Evolutionary conservation across 2,329 filamentous ascomycete genomes (phyloP).

Genomic region (Leptographium lundbergii): DNA sequence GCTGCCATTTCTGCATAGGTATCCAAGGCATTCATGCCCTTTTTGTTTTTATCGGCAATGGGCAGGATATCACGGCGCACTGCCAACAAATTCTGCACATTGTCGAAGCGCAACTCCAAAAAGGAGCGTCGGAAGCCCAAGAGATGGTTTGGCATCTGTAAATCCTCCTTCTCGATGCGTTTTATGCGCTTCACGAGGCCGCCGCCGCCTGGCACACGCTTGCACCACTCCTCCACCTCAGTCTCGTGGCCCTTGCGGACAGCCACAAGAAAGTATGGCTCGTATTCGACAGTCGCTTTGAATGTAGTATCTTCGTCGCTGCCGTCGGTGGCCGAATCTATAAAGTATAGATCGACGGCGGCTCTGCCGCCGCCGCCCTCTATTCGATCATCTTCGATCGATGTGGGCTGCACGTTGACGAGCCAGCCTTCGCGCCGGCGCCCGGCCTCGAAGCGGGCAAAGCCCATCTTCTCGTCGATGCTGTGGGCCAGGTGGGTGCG

Average conservation of each 20-base stretch:
- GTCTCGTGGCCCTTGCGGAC: constrained; percentile 77
- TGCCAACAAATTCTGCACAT: constrained; percentile 75
- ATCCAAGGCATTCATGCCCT: constrained; percentile 93
- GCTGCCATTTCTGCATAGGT: constrained; percentile 92
- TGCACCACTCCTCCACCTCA: constrained; percentile 92
- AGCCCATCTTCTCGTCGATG: constrained; percentile 94
- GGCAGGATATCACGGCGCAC: constrained; percentile 76
- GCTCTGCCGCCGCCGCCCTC: constrained; percentile 78
- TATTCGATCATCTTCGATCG: constrained; percentile 71
- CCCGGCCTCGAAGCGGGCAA: constrained; percentile 80
- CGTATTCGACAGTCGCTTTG: constrained; percentile 92
- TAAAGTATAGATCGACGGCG: constrained; percentile 93
- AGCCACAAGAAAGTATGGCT: constrained; percentile 90
- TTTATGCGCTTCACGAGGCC: constrained; percentile 70
- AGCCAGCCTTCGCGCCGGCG: constrained; percentile 78
- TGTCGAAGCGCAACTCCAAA: constrained; percentile 73
- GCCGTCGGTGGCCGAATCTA: constrained; percentile 85
- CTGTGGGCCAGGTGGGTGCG: constrained; percentile 67
- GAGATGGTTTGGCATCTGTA: constrained; percentile 90
- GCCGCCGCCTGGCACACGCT: constrained; percentile 61
- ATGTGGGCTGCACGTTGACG: constrained; percentile 85
- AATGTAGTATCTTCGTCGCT: constrained; percentile 82
- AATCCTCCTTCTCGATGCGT: constrained; percentile 80
- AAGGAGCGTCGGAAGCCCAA: constrained; percentile 84
- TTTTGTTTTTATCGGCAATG: constrained; percentile 91